Conservation (phyloP, 2,329 filamentous ascomycete genomes). For the Aspergillus tubingensis region DNA sequence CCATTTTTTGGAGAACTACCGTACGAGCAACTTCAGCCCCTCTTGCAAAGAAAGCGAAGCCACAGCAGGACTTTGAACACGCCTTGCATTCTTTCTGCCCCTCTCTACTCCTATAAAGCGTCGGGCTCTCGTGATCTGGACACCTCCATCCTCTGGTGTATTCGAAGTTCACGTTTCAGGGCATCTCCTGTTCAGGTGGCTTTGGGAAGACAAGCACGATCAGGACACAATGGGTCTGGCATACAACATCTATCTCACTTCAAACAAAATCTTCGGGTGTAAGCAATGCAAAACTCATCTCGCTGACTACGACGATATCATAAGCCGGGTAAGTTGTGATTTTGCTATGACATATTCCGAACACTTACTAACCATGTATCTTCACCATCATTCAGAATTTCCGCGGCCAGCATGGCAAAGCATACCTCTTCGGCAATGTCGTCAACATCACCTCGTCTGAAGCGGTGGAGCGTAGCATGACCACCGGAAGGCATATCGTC, state of each 20-base stretch:
- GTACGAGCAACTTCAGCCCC: background rate
- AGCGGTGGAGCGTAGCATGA: slow-evolving; percentile 95
- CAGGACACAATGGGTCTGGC: slow-evolving; percentile 71
- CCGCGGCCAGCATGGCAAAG: slow-evolving; percentile 96
- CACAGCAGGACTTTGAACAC: background rate
- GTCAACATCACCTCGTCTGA: slow-evolving; percentile 84
- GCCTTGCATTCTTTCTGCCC: background rate
- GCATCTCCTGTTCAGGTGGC: slow-evolving; percentile 16
- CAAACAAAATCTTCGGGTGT: slow-evolving; percentile 86
- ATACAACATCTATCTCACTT: slow-evolving; percentile 89
- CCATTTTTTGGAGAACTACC: background rate
- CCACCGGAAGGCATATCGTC: slow-evolving; percentile 90
- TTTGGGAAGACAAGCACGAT: slow-evolving; percentile 20
- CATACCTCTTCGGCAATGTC: slow-evolving; percentile 91
- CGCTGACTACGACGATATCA: slow-evolving; percentile 92
- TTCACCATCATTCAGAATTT: slow-evolving; percentile 69
- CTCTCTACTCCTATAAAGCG: background rate
- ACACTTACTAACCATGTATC: slow-evolving; percentile 8
- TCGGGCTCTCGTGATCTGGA: background rate
- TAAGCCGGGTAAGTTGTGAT: slow-evolving; percentile 74
- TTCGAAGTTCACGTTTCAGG: slow-evolving; percentile 24
- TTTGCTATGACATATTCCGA: background rate
- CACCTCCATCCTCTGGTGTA: slow-evolving; percentile 12
- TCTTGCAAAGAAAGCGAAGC: background rate
- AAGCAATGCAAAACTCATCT: slow-evolving; percentile 95